These are phyloP conservation scores for Phytophthora pinifolia DNA, from an alignment of 352 stramenopile genomes.

Conservation along the genomic window DNA sequence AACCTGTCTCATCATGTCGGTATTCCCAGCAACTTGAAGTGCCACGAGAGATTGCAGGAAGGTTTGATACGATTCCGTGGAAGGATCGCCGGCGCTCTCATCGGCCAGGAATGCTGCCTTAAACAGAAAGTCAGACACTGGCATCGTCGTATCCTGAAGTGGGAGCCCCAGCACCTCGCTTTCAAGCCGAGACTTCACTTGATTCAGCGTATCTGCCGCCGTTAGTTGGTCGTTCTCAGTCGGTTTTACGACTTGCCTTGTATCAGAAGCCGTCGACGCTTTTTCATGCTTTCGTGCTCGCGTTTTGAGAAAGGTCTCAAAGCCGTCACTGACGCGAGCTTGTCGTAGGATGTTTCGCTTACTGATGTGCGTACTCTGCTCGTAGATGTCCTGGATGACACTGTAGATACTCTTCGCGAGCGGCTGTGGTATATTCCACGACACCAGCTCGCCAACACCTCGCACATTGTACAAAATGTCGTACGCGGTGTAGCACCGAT, in stretches of 20 bases:
- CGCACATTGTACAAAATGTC: slow-evolving; percentile 58
- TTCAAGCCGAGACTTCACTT: slow-evolving; percentile 35
- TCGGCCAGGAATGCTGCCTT: slow-evolving; percentile 55
- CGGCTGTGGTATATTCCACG: slow-evolving; percentile 49
- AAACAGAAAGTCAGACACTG: slow-evolving; percentile 43
- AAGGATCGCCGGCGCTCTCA: not conserved
- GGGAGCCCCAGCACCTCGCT: slow-evolving; percentile 49
- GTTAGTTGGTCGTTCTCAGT: not conserved
- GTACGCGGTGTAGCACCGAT: slow-evolving; percentile 50
- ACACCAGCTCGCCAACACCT: slow-evolving; percentile 49
- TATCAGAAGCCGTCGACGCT: not conserved
- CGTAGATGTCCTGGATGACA: slow-evolving; percentile 51
- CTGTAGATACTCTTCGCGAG: slow-evolving; percentile 55
- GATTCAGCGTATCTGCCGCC: not conserved
- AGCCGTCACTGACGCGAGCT: slow-evolving; percentile 40
- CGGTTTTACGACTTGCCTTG: not conserved
- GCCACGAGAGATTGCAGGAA: slow-evolving; percentile 35
- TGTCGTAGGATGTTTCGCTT: slow-evolving; percentile 45
- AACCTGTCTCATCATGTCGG: slow-evolving; percentile 22
- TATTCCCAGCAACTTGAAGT: slow-evolving; percentile 23
- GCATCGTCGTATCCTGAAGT: slow-evolving; percentile 21
- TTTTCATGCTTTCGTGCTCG: slow-evolving; percentile 6
- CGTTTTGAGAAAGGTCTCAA: slow-evolving; percentile 42
- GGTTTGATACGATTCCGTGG: slow-evolving; percentile 13
- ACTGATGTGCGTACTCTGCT: slow-evolving; percentile 39